Evolutionary conservation across 768 basidiomycete species (phyloP).

Genomic region (Crassisporium funariophilum): DNA sequence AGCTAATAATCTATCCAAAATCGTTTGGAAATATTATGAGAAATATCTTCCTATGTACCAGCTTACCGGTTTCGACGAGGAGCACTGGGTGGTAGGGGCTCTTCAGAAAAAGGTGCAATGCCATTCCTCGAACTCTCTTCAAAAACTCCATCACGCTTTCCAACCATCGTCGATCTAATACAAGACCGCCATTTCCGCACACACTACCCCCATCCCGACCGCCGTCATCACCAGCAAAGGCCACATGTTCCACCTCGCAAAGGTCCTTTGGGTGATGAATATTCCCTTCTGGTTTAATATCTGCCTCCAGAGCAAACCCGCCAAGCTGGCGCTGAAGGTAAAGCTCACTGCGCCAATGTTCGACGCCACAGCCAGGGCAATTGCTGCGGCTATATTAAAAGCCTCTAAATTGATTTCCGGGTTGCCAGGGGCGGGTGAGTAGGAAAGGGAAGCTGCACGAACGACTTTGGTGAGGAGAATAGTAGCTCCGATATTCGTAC

Average conservation of each 20-base stretch:
- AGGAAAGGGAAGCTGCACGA: conserved; percentile 35
- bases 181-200: conserved; percentile 65
- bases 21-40: too few species aligned
- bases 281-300: conserved; percentile 74
- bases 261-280: conserved; percentile 53
- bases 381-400: conserved; percentile 66
- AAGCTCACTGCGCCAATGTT: conserved; percentile 87
- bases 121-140: too few species aligned
- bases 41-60: too few species aligned
- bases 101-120: too few species aligned
- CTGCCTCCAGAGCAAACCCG: conserved; percentile 80
- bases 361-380: conserved; percentile 74
- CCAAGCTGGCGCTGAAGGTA: conserved; percentile 79
- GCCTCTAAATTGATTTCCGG: conserved; percentile 64
- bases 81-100: too few species aligned
- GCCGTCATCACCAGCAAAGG: conserved; percentile 62
- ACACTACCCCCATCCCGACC: conserved; percentile 63
- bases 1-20: too few species aligned
- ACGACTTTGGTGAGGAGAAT: conserved; percentile 86
- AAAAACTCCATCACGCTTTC: too few species aligned
- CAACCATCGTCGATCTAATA: too few species aligned
- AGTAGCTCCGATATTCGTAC: conserved; percentile 91
- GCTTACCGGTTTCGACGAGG: too few species aligned
- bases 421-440: conserved; percentile 48
- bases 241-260: conserved; percentile 65